phyloP scores from a whole-genome alignment of 192 early-diverging fungal species.

The Spizellomyces sp. region DNA sequence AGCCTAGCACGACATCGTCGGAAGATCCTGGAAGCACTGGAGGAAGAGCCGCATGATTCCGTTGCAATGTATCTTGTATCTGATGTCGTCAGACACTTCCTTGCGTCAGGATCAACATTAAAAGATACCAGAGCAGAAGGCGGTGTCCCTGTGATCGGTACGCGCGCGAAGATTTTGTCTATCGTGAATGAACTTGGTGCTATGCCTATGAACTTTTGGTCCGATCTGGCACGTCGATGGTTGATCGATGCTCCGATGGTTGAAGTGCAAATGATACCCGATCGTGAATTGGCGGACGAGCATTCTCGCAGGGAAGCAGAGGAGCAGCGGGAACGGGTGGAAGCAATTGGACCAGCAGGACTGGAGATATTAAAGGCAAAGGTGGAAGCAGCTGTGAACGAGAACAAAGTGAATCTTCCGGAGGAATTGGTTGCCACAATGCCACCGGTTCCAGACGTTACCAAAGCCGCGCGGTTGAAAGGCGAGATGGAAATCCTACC shows the following conservation, averaged over 20 bases:
- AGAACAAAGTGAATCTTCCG: constrained; percentile 58
- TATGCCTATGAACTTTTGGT: constrained; percentile 58
- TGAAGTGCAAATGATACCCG: constrained; percentile 62
- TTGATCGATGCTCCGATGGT: constrained; percentile 56
- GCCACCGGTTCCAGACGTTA: constrained; percentile 69
- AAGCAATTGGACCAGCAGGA: constrained; percentile 49
- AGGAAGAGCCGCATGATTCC: constrained; percentile 68
- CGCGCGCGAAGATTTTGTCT: constrained; percentile 55
- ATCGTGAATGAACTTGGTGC: constrained; percentile 59
- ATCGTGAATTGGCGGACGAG: constrained; percentile 49
- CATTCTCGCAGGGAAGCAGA: constrained; percentile 44
- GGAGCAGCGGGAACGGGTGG: constrained; percentile 39
- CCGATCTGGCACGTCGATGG: constrained; percentile 52
- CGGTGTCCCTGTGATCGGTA: constrained; percentile 42
- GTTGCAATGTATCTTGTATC: constrained; percentile 55
- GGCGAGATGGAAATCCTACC: constrained; percentile 18
- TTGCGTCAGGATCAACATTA: constrained; percentile 39
- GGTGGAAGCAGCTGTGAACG: constrained; percentile 44
- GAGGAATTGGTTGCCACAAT: constrained; percentile 55
- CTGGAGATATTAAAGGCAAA: constrained; percentile 39
- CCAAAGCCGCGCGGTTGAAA: constrained; percentile 48
- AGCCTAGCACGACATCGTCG: constrained; percentile 42
- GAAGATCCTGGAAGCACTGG: constrained; percentile 60
- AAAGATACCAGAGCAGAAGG: constrained; percentile 38
- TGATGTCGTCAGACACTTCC: constrained; percentile 51